These are phyloP conservation scores for Prunus davidiana DNA, from an alignment of 306 rosid genomes.

Conservation along the genomic window DNA sequence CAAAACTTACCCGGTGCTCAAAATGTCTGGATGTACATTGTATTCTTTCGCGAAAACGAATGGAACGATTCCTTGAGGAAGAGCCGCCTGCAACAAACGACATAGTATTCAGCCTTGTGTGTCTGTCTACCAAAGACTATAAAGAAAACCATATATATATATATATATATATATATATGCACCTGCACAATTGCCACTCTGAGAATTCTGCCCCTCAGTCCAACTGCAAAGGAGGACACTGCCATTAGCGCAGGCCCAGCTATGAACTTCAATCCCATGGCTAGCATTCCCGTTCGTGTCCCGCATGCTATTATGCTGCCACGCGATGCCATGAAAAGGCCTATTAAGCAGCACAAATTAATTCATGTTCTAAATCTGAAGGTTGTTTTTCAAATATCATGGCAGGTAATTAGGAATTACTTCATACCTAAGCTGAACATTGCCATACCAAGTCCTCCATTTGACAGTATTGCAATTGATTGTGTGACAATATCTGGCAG, in stretches of 20 bases:
- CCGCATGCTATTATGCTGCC: constrained; percentile 70
- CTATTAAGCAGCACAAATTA: constrained; percentile 17
- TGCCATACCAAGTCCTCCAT: constrained; percentile 97
- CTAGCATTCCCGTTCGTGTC: constrained; percentile 51
- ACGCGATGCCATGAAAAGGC: constrained; percentile 80
- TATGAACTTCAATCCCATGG: constrained; percentile 75
- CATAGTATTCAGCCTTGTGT: background rate
- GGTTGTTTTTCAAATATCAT: background rate
- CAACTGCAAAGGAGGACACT: constrained; percentile 55
- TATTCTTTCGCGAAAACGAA: constrained; percentile 95
- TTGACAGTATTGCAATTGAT: constrained; percentile 60
- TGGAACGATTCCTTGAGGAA: constrained; percentile 97
- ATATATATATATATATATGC: background rate
- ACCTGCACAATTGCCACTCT: constrained; percentile 86
- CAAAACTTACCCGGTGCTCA: constrained; percentile 77
- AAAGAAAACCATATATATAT: background rate
- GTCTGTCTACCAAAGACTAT: background rate
- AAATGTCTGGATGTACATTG: constrained; percentile 65
- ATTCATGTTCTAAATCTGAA: background rate
- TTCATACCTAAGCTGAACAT: constrained; percentile 92
- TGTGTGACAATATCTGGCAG: constrained; percentile 64
- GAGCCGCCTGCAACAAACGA: constrained; percentile 66
- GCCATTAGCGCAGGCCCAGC: constrained; percentile 86
- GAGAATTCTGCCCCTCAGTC: constrained; percentile 54
- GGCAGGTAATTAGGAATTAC: background rate